Evolutionary conservation across 352 stramenopile genomes (phyloP), one percentile per base, ranked within the genome.

Genomic region (Peronospora destructor): DNA sequence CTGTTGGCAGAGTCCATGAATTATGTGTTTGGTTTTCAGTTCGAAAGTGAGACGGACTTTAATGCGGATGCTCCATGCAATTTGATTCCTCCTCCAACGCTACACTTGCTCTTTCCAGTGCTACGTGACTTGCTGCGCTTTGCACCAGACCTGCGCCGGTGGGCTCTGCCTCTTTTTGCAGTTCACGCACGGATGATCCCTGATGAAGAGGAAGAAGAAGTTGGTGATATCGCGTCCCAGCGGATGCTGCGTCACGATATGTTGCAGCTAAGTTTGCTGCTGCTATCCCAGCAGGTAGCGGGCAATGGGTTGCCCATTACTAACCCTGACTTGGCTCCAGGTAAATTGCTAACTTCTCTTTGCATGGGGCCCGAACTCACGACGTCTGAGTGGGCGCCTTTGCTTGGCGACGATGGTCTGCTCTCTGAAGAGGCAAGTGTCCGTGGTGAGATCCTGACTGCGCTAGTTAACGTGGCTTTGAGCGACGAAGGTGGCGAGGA

Each of bases 141-240:
- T 34, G 65, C 68, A 6, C 73, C 69, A 17, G 56, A 71, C 3
- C 53, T 89, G 38, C 73, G 82, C 3, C 73, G 78, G 17, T 92
- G 79, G 78, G 59, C 64, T 11, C 45, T 92, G 47, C 76, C 79
- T 46, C 65, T 94, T 8, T 84, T 92, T 56, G 78, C 81, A 4
- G 76, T 74, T 8, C 82, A 94, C 29, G 79, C 72, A 12, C 75
- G 65, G n/a, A 92, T 91, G 76, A 94, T 94, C 40, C 76, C 77
- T 8, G 76, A 91, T 21, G 84, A 94, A 32, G 84, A 94, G 14
- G 84, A 94, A 26, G 81, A 92, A 52, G 84, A 94, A 57, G 71
- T 93, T n/a, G 84, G 82, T 6, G 84, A 94, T 46, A 73, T 88
- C 3, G 73, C 67, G 0, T 57, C 84, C 0, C 84, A 94, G 58